Conservation (phyloP, 2,329 filamentous ascomycete species). For the Celoporthe dispersa region DNA sequence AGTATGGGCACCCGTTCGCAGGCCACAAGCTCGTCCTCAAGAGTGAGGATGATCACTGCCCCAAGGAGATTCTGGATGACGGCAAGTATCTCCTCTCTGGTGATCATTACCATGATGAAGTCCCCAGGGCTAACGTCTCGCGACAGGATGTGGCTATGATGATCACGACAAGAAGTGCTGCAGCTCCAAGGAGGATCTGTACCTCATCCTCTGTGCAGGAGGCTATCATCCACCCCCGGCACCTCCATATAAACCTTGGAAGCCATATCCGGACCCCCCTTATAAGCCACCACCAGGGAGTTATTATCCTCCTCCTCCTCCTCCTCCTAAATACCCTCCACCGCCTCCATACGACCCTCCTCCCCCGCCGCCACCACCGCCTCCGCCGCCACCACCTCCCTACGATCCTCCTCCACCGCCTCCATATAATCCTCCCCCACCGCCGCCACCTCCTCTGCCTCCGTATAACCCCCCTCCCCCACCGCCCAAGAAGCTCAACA, state of each 20-base stretch:
- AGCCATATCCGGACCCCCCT: slow-evolving; percentile 1
- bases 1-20: slow-evolving; percentile 23
- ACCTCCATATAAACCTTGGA: not conserved
- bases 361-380: not conserved
- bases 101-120: not conserved
- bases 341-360: not conserved
- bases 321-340: not conserved
- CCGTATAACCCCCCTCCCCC: not conserved
- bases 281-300: not conserved
- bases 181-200: slow-evolving; percentile 13
- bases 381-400: not conserved
- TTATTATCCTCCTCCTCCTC: not conserved
- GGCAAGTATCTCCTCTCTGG: slow-evolving; percentile 7
- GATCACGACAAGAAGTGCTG: slow-evolving; percentile 24
- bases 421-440: not conserved
- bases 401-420: not conserved
- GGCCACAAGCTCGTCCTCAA: slow-evolving; percentile 18
- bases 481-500: not conserved
- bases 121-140: not conserved
- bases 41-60: slow-evolving; percentile 21
- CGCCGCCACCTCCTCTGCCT: not conserved
- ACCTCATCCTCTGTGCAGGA: slow-evolving; percentile 16
- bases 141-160: slow-evolving; percentile 5
- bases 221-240: slow-evolving; percentile 2
- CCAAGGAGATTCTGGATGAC: slow-evolving; percentile 17